Percentiles rank a stretch among this genome's conserved stretches.
Evolutionary conservation across 768 basidiomycete species (phyloP).

Genomic region (Sutorius australiensis): DNA sequence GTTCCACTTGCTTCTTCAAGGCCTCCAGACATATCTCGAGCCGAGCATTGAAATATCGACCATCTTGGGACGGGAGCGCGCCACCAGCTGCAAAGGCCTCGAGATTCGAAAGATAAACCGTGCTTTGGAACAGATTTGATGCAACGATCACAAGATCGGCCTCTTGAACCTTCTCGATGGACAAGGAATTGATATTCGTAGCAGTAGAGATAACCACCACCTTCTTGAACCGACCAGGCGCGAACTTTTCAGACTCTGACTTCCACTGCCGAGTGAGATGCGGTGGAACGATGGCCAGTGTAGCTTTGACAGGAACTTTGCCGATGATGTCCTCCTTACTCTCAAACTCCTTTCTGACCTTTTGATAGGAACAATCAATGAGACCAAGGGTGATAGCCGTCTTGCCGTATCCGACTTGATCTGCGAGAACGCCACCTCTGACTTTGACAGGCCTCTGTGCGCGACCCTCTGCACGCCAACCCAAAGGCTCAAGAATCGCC

Average conservation of each 20-base stretch:
- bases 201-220: conserved; percentile 67
- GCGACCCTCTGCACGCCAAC: conserved; percentile 93
- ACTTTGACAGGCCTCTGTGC: conserved; percentile 72
- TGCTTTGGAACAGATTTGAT: conserved; percentile 79
- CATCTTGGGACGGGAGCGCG: conserved; percentile 69
- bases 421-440: conserved; percentile 89
- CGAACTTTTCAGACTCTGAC: conserved; percentile 81
- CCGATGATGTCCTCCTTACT: conserved; percentile 46
- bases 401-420: conserved; percentile 96
- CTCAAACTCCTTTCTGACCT: conserved; percentile 55
- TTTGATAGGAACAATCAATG: conserved; percentile 65
- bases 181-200: conserved; percentile 64
- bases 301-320: conserved; percentile 75
- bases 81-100: conserved; percentile 66
- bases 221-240: conserved; percentile 39
- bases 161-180: conserved; percentile 68
- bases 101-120: conserved; percentile 72
- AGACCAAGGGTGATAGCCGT: conserved; percentile 92
- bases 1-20: conserved; percentile 63
- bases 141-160: conserved; percentile 88
- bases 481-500: conserved; percentile 77
- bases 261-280: conserved; percentile 91
- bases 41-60: conserved; percentile 86
- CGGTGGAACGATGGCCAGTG: conserved; percentile 82
- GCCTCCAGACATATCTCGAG: conserved; percentile 58